phyloP scores from a whole-genome alignment of 306 rosid genomes.

The Cicer chorassanicum region DNA sequence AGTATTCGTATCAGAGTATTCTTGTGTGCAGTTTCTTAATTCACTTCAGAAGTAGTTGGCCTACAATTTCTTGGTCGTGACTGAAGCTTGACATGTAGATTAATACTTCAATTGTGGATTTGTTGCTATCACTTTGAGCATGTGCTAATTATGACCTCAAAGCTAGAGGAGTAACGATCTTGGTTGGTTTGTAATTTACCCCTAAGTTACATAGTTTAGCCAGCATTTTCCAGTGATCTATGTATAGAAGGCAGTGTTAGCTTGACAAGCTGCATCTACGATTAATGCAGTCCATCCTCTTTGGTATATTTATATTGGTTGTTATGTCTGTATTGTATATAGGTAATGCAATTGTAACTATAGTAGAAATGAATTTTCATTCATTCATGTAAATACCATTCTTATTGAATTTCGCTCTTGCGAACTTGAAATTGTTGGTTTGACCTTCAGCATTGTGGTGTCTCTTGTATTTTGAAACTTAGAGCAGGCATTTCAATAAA shows the following conservation, averaged over 20 bases:
- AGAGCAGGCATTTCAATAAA: background rate
- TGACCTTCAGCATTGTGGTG: background rate
- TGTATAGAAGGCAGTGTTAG: slow-evolving; percentile 41
- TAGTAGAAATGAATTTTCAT: slow-evolving; percentile 38
- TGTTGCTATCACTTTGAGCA: slow-evolving; percentile 6
- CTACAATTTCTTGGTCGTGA: slow-evolving; percentile 35
- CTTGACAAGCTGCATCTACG: slow-evolving; percentile 37
- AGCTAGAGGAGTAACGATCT: slow-evolving; percentile 12
- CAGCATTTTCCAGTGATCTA: slow-evolving; percentile 40
- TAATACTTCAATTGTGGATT: slow-evolving; percentile 37
- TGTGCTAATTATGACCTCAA: slow-evolving; percentile 13
- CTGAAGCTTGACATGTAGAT: slow-evolving; percentile 34
- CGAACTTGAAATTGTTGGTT: background rate
- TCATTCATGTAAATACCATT: slow-evolving; percentile 55
- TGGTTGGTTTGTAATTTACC: slow-evolving; percentile 20
- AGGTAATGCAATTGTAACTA: slow-evolving; percentile 42
- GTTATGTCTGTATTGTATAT: slow-evolving; percentile 37
- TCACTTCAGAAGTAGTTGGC: slow-evolving; percentile 52
- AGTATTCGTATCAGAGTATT: slow-evolving; percentile 61
- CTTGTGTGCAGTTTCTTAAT: slow-evolving; percentile 77
- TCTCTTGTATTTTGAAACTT: background rate
- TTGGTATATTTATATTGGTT: slow-evolving; percentile 31
- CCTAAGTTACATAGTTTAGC: slow-evolving; percentile 22
- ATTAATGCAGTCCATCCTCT: slow-evolving; percentile 38
- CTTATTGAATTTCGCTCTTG: background rate